Conservation (phyloP, 352 stramenopile species). For the Saprolegnia diclina region DNA sequence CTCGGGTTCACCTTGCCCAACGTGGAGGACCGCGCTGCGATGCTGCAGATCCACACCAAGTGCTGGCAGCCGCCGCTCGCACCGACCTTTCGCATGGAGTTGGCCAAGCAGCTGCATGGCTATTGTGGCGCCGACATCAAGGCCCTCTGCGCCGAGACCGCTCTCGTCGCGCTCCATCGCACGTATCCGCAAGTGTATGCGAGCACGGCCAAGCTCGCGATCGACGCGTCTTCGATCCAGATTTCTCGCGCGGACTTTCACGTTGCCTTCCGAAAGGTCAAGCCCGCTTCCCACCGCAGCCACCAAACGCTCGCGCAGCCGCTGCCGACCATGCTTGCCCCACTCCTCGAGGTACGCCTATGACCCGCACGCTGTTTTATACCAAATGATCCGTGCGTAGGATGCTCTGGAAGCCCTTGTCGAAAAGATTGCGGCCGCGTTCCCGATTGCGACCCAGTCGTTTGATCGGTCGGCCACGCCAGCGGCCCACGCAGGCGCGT, state of each 20-base stretch:
- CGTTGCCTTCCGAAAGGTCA: slow-evolving; percentile 74
- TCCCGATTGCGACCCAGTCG: slow-evolving; percentile 49
- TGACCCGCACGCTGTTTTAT: neutral
- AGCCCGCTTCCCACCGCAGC: slow-evolving; percentile 63
- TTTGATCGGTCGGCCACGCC: slow-evolving; percentile 25
- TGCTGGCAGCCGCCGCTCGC: slow-evolving; percentile 77
- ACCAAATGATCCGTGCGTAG: slow-evolving; percentile 28
- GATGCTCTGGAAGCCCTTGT: slow-evolving; percentile 39
- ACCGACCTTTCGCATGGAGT: slow-evolving; percentile 53
- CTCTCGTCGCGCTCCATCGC: slow-evolving; percentile 80
- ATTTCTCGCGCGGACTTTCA: slow-evolving; percentile 68
- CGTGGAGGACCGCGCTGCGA: slow-evolving; percentile 67
- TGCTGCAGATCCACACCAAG: slow-evolving; percentile 85
- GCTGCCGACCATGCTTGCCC: slow-evolving; percentile 47
- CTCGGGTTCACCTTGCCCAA: slow-evolving; percentile 87
- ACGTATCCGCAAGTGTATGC: slow-evolving; percentile 85
- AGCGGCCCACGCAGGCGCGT: neutral
- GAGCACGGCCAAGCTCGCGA: slow-evolving; percentile 70
- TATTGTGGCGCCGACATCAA: slow-evolving; percentile 91
- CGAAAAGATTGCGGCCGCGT: slow-evolving; percentile 42
- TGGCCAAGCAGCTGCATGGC: slow-evolving; percentile 78
- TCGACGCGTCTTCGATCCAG: slow-evolving; percentile 63
- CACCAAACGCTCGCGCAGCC: slow-evolving; percentile 68
- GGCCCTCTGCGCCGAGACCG: slow-evolving; percentile 84
- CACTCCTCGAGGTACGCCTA: slow-evolving; percentile 33